Evolutionary conservation across 768 basidiomycete genomes (phyloP), one percentile per base, ranked within the genome.

Genomic region (Podaxis mareebaensis): DNA sequence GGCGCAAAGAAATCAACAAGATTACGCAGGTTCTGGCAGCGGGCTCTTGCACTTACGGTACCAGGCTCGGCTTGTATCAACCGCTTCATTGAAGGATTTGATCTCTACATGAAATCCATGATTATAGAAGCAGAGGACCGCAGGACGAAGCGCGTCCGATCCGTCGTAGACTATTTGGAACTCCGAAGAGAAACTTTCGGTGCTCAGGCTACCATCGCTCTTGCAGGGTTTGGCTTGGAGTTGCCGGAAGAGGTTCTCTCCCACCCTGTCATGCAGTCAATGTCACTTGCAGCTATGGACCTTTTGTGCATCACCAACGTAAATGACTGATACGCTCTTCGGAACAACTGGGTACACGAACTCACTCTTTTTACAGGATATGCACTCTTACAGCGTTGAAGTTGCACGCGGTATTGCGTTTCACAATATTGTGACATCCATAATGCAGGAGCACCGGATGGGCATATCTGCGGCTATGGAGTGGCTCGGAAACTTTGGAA

Each of bases 351-450:
- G 3, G 36, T 22, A 13, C 13, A 33, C 7, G 6, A 5, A 7
- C 61, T 63, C 11, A 57, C 15, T 2, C 13, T 10, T 20, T 49
- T 28, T 36, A 3, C 40, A 71, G 71, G 71, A 71, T 49, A 64
- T 71, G 39, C 59, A 64, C 49, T 71, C 71, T 3, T 71, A 71
- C 49, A 38, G 63, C 8, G 65, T 66, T 12, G 69, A 69, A 44
- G 60, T 66, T 26, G 64, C 68, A 10, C 52, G 63, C 1, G 69
- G 69, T 11, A 66, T 68, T 42, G 67, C 53, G 2, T 53, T 60
- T 38, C 64, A 70, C 56, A 72, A 72, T 53, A 68, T 70, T 52
- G 56, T 72, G 8, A 67, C 69, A 15, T 65, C 66, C 13, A 67
- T 66, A 36, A 68, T 69, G 64, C 52, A 61, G 4, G 64, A 70